These are phyloP conservation scores for Mallotus japonicus DNA, from an alignment of 441 rosid species.

Conservation along the genomic window DNA sequence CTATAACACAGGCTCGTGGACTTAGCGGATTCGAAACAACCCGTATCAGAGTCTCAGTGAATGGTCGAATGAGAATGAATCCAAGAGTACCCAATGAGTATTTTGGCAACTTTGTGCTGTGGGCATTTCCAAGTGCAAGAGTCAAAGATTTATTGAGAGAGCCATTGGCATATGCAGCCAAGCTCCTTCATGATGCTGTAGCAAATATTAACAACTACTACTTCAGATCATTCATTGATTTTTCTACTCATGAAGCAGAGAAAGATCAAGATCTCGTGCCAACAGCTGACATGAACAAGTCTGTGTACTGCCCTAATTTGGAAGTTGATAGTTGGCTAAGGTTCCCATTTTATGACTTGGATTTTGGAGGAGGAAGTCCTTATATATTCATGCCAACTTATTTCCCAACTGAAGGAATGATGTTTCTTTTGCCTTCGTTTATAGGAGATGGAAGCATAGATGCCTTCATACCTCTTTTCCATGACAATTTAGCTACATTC, in stretches of 20 bases:
- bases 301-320: constrained; percentile 10
- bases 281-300: neutral
- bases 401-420: constrained; percentile 15
- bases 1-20: constrained; percentile 14
- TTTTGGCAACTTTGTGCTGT: constrained; percentile 24
- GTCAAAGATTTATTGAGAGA: constrained; percentile 13
- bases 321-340: constrained; percentile 25
- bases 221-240: constrained; percentile 20
- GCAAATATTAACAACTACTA: constrained; percentile 10
- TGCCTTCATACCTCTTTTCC: constrained; percentile 16
- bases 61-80: constrained; percentile 11
- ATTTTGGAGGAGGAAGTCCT: constrained; percentile 20
- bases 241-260: constrained; percentile 9
- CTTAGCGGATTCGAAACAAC: constrained; percentile 1
- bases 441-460: constrained; percentile 18
- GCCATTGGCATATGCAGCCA: constrained; percentile 13
- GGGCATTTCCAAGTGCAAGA: constrained; percentile 14
- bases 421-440: constrained; percentile 17
- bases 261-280: constrained; percentile 9
- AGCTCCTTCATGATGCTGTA: constrained; percentile 14
- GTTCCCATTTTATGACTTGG: constrained; percentile 20
- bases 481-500: neutral
- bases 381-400: constrained; percentile 18
- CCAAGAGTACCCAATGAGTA: constrained; percentile 22
- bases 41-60: constrained; percentile 1